Conservation (phyloP, 495 filamentous ascomycete species). For the Parmelia sp. region DNA sequence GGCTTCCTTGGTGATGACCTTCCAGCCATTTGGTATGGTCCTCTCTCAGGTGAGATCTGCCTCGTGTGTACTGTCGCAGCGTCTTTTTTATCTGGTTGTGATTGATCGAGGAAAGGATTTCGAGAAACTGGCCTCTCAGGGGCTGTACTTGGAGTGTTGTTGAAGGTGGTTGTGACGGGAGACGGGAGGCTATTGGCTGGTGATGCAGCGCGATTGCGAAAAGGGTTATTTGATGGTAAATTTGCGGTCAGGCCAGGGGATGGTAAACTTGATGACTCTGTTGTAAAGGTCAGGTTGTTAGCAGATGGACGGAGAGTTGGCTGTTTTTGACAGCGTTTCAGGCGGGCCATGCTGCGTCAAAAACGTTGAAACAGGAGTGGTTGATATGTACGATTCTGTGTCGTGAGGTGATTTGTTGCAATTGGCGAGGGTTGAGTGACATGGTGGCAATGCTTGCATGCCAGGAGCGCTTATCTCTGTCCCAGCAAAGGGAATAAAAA, state of each 20-base stretch:
- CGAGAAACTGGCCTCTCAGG: slow-evolving; percentile 69
- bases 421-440: background rate
- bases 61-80: slow-evolving; percentile 36
- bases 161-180: slow-evolving; percentile 34
- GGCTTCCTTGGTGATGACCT: slow-evolving; percentile 43
- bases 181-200: slow-evolving; percentile 45
- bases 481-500: background rate
- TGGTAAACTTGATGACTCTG: slow-evolving; percentile 11
- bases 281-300: slow-evolving; percentile 11
- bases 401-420: background rate
- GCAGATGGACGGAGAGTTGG: slow-evolving; percentile 13
- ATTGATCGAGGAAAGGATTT: slow-evolving; percentile 85
- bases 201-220: slow-evolving; percentile 80
- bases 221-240: slow-evolving; percentile 94
- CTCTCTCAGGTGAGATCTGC: slow-evolving; percentile 30
- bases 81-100: slow-evolving; percentile 44
- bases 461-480: slow-evolving; percentile 17
- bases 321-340: slow-evolving; percentile 15
- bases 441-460: slow-evolving; percentile 7
- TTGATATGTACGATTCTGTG: background rate
- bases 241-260: slow-evolving; percentile 21
- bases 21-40: slow-evolving; percentile 51
- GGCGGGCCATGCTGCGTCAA: slow-evolving; percentile 9
- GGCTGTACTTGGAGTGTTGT: slow-evolving; percentile 44
- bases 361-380: slow-evolving; percentile 10